Conservation (phyloP, 2,329 filamentous ascomycete species). For the Cordyceps cateniannulata region DNA sequence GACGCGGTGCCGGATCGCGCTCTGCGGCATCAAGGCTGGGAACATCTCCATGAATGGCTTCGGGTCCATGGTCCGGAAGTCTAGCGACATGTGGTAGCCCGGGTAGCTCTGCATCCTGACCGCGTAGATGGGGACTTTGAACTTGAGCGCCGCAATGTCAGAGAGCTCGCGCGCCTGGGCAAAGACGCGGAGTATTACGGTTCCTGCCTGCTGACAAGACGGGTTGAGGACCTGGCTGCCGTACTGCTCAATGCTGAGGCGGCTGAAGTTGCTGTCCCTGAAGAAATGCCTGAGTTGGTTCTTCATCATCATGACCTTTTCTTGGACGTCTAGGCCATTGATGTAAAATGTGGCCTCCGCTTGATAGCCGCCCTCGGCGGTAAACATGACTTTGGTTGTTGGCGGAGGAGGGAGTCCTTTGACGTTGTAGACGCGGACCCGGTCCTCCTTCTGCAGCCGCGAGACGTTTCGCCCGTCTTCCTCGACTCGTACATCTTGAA, state of each 20-base stretch:
- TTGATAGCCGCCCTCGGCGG: constrained; percentile 39
- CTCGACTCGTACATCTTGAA: constrained; percentile 29
- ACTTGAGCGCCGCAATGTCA: background rate
- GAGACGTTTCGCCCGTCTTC: constrained; percentile 21
- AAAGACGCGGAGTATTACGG: constrained; percentile 27
- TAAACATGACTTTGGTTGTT: constrained; percentile 46
- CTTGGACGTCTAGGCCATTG: background rate
- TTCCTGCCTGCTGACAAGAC: background rate
- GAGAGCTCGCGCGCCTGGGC: constrained; percentile 28
- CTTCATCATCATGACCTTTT: background rate
- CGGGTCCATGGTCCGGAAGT: constrained; percentile 32
- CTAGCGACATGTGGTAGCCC: constrained; percentile 36
- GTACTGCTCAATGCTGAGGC: background rate
- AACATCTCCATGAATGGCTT: constrained; percentile 19
- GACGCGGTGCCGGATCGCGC: constrained; percentile 26
- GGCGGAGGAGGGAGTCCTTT: constrained; percentile 38
- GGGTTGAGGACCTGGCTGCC: background rate
- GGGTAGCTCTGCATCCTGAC: constrained; percentile 19
- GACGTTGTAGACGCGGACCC: constrained; percentile 35
- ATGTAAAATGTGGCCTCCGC: constrained; percentile 33
- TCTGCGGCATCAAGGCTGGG: constrained; percentile 21
- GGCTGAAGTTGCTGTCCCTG: background rate
- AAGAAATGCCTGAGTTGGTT: constrained; percentile 36
- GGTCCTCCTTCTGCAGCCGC: constrained; percentile 16
- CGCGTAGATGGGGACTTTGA: background rate